phyloP scores from a whole-genome alignment of 2,329 filamentous ascomycete species.

The Curvularia lunata region DNA sequence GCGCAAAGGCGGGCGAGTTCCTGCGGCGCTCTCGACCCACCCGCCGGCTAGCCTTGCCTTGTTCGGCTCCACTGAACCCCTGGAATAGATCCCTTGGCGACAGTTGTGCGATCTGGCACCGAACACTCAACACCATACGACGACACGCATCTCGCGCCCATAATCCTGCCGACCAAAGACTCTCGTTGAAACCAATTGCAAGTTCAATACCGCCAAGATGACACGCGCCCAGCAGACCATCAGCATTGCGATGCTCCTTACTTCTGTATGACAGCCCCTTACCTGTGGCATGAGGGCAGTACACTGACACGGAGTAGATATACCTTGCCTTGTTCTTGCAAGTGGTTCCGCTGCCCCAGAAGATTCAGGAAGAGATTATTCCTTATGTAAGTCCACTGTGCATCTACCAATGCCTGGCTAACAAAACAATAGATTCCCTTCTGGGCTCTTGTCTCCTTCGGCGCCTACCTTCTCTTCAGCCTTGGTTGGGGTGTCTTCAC shows the following conservation, averaged over 20 bases:
- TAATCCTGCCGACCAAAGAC: constrained; percentile 29
- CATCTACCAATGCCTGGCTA: constrained; percentile 3
- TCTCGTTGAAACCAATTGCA: constrained; percentile 19
- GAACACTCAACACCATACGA: constrained; percentile 26
- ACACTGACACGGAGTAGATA: constrained; percentile 63
- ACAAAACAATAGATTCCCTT: constrained; percentile 74
- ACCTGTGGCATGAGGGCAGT: constrained; percentile 10
- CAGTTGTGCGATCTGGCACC: constrained; percentile 38
- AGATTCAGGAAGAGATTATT: constrained; percentile 83
- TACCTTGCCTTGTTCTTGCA: constrained; percentile 87
- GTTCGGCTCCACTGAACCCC: constrained; percentile 28
- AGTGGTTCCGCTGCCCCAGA: constrained; percentile 77
- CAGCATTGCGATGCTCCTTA: constrained; percentile 83
- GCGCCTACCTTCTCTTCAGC: constrained; percentile 88
- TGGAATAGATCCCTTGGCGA: constrained; percentile 33
- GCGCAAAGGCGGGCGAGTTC: constrained; percentile 14
- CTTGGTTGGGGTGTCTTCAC: constrained; percentile 92
- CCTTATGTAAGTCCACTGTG: constrained; percentile 75
- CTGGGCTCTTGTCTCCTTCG: constrained; percentile 89
- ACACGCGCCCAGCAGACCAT: constrained; percentile 93
- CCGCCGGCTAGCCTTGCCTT: constrained; percentile 17
- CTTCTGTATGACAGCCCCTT: constrained; percentile 69
- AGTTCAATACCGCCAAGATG: constrained; percentile 64
- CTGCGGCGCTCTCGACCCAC: constrained; percentile 18
- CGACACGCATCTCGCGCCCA: constrained; percentile 16